Evolutionary conservation across 2,329 filamentous ascomycete species (phyloP).

Genomic region (Talaromyces atroroseus): DNA sequence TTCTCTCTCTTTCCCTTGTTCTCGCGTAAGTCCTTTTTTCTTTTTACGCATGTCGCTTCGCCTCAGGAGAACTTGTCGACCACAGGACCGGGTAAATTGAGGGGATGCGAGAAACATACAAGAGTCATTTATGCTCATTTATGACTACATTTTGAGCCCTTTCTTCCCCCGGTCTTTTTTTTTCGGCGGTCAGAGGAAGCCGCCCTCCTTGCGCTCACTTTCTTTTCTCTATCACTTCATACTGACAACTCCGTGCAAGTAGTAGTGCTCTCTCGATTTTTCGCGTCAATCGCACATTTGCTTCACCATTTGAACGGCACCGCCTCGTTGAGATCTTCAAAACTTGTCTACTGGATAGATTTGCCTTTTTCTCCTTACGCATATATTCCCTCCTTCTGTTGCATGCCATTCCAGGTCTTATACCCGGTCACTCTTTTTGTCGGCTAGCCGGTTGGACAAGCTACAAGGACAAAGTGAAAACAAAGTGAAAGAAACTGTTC

Average conservation of each 20-base stretch:
- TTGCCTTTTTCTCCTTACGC: conserved; percentile 6
- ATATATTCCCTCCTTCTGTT: conserved; percentile 8
- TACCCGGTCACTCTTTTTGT: neutral
- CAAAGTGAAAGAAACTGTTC: neutral
- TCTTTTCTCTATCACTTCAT: neutral
- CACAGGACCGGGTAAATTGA: neutral
- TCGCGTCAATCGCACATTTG: conserved; percentile 9
- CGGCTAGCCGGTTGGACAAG: neutral
- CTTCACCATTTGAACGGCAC: conserved; percentile 4
- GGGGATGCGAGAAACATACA: neutral
- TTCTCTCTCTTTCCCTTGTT: conserved; percentile 1
- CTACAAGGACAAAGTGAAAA: conserved; percentile 1
- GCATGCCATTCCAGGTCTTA: neutral
- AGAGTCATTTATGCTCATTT: conserved; percentile 7
- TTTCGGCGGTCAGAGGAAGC: neutral
- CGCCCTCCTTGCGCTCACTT: neutral
- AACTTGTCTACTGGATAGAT: conserved; percentile 15
- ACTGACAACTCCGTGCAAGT: conserved; percentile 2
- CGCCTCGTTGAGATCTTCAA: neutral
- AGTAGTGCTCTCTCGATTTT: conserved; percentile 8
- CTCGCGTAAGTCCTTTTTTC: conserved; percentile 8
- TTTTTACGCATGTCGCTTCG: conserved; percentile 5
- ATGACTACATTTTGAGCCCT: neutral
- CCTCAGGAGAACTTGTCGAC: conserved; percentile 2
- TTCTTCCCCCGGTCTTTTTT: neutral